These are phyloP conservation scores for Daldinia loculata DNA, from an alignment of 495 filamentous ascomycete species.

Conservation along the genomic window DNA sequence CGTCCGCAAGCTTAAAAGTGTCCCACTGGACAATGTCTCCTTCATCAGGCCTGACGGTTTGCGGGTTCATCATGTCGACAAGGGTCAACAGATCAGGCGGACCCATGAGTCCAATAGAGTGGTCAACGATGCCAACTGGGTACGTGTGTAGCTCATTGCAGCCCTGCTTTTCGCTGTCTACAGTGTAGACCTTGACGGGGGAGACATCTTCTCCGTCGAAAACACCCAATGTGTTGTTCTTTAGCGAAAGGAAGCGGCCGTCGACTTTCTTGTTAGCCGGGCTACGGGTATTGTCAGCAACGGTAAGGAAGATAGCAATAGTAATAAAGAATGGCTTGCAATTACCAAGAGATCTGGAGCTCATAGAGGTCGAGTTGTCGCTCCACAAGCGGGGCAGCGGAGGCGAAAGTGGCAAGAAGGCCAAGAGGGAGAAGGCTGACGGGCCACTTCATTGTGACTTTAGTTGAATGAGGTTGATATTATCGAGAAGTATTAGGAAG, in stretches of 20 bases:
- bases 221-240: slow-evolving; percentile 38
- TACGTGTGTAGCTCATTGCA: slow-evolving; percentile 50
- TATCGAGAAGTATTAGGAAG: not conserved
- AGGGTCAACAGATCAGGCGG: slow-evolving; percentile 48
- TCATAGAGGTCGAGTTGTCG: slow-evolving; percentile 43
- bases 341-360: slow-evolving; percentile 44
- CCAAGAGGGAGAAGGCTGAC: slow-evolving; percentile 35
- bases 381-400: slow-evolving; percentile 35
- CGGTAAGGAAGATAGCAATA: not conserved
- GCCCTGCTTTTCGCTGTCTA: slow-evolving; percentile 35
- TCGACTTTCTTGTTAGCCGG: slow-evolving; percentile 38
- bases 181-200: slow-evolving; percentile 37
- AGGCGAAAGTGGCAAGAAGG: slow-evolving; percentile 35
- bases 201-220: slow-evolving; percentile 24
- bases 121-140: slow-evolving; percentile 45
- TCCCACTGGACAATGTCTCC: slow-evolving; percentile 48
- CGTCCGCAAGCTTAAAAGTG: slow-evolving; percentile 44
- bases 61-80: slow-evolving; percentile 49
- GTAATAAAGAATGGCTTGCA: not conserved
- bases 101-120: slow-evolving; percentile 49
- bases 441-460: slow-evolving; percentile 42
- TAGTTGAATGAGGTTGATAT: not conserved
- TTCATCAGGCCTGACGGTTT: slow-evolving; percentile 32
- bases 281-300: slow-evolving; percentile 24
- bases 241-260: slow-evolving; percentile 39